Evolutionary conservation across 2,329 filamentous ascomycete genomes (phyloP).

Genomic region (Leptosphaerulina australis): DNA sequence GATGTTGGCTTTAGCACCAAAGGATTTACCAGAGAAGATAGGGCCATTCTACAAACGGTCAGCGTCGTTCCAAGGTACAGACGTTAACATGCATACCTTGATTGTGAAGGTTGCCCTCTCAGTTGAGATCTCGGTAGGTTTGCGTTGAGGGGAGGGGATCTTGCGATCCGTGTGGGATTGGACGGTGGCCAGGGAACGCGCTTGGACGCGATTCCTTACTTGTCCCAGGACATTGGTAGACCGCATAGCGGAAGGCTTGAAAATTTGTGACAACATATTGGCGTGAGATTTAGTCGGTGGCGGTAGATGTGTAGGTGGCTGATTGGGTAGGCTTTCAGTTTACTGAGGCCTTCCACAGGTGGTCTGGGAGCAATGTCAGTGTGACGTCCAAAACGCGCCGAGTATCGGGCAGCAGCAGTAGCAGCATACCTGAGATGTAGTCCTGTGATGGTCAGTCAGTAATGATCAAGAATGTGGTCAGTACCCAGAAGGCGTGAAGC

Average conservation of each 20-base stretch:
- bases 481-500: constrained; percentile 9
- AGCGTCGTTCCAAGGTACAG: constrained; percentile 35
- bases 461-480: constrained; percentile 24
- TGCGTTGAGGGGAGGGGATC: constrained; percentile 64
- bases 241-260: constrained; percentile 58
- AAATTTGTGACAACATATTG: constrained; percentile 62
- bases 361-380: constrained; percentile 55
- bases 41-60: constrained; percentile 74
- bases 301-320: constrained; percentile 12
- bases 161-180: constrained; percentile 72
- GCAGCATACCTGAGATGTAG: constrained; percentile 66
- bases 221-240: constrained; percentile 53
- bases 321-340: constrained; percentile 56
- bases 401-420: constrained; percentile 32
- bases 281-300: constrained; percentile 26
- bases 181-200: constrained; percentile 68
- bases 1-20: constrained; percentile 94
- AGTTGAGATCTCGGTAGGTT: constrained; percentile 70
- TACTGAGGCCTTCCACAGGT: constrained; percentile 71
- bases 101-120: constrained; percentile 94
- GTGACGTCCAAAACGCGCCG: constrained; percentile 20
- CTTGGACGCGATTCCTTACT: constrained; percentile 51
- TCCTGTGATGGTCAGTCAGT: constrained; percentile 56
- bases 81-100: constrained; percentile 63
- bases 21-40: constrained; percentile 94